Percentiles rank a stretch among this genome's conserved stretches.
Evolutionary conservation across 106 monocot genomes (phyloP).

Genomic region (Gastrodia elata): DNA sequence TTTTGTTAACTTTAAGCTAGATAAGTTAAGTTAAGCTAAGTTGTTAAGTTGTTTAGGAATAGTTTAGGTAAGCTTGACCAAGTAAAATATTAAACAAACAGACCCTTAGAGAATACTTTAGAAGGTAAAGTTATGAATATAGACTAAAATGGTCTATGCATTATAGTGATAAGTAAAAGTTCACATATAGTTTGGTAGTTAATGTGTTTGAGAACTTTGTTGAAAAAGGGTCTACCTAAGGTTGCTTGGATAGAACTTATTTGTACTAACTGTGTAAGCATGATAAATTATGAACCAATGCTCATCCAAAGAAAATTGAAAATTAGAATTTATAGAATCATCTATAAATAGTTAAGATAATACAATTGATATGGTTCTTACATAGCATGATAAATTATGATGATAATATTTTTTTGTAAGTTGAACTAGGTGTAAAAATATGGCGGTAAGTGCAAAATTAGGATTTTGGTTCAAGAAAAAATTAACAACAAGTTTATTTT

Average conservation of each 20-base stretch:
- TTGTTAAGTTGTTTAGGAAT: too few species aligned
- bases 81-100: too few species aligned
- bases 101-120: too few species aligned
- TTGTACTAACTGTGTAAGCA: too few species aligned
- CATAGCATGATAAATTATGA: too few species aligned
- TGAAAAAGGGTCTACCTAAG: background rate
- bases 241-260: background rate
- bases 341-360: background rate
- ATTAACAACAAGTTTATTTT: background rate
- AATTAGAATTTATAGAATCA: background rate
- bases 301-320: background rate
- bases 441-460: background rate
- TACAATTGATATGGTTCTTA: too few species aligned
- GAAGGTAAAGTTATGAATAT: background rate
- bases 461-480: background rate
- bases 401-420: background rate
- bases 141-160: background rate
- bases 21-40: too few species aligned
- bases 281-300: background rate
- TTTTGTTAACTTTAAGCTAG: too few species aligned
- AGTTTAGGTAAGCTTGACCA: too few species aligned
- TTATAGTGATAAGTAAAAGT: background rate
- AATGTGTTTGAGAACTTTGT: background rate
- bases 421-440: background rate
- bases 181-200: background rate